Conservation (phyloP, 2,329 filamentous ascomycete genomes). For the Diaporthe aspalathi region DNA sequence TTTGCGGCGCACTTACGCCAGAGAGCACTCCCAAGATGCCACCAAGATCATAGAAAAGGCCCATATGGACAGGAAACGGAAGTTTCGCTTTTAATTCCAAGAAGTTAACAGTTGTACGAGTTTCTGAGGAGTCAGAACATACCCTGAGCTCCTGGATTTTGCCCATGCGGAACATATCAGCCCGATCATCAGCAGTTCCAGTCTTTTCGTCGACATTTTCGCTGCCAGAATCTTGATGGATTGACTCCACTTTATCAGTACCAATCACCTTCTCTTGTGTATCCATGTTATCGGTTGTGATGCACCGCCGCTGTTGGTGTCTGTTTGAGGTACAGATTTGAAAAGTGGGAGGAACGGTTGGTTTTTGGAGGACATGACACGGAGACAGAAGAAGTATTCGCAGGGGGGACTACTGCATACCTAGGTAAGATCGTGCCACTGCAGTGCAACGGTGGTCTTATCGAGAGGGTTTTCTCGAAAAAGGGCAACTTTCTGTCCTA, state of each 20-base stretch:
- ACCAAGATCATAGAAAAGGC: slow-evolving; percentile 65
- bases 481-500: background rate
- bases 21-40: slow-evolving; percentile 64
- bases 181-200: slow-evolving; percentile 47
- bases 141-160: slow-evolving; percentile 61
- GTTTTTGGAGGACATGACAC: background rate
- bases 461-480: background rate
- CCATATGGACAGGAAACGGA: slow-evolving; percentile 61
- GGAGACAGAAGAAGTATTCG: background rate
- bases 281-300: background rate
- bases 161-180: slow-evolving; percentile 61
- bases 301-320: background rate
- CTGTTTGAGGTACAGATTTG: background rate
- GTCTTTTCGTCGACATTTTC: slow-evolving; percentile 9
- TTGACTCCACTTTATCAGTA: background rate
- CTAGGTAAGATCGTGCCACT: background rate
- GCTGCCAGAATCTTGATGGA: background rate
- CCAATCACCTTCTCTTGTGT: background rate
- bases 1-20: slow-evolving; percentile 47
- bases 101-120: too few species aligned
- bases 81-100: slow-evolving; percentile 56
- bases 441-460: background rate
- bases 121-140: slow-evolving; percentile 36
- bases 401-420: background rate
- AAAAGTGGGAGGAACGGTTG: background rate